Conservation (phyloP, 2,329 filamentous ascomycete species). For the Akanthomyces lecanii region DNA sequence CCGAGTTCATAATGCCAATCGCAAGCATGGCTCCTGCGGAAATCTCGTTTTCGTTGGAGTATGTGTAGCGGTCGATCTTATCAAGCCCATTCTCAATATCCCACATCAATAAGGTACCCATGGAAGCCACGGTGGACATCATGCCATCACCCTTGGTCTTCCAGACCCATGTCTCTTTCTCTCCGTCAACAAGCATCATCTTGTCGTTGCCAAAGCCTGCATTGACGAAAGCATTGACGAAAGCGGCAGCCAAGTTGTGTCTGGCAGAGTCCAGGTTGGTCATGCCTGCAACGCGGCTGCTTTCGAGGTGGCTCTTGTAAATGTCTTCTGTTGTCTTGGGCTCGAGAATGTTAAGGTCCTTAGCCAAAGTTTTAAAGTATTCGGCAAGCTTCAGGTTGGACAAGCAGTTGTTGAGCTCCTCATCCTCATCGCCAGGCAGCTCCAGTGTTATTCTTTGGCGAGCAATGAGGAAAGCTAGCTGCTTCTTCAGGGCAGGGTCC, state of each 20-base stretch:
- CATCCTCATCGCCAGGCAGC: slow-evolving; percentile 63
- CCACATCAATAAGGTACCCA: slow-evolving; percentile 89
- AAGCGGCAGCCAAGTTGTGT: slow-evolving; percentile 92
- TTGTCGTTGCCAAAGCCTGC: slow-evolving; percentile 94
- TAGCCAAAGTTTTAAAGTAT: slow-evolving; percentile 89
- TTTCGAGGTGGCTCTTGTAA: slow-evolving; percentile 98
- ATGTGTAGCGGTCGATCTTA: slow-evolving; percentile 92
- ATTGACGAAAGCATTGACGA: slow-evolving; percentile 96
- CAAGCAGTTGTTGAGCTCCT: slow-evolving; percentile 75
- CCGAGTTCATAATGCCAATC: slow-evolving; percentile 93
- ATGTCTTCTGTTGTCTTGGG: slow-evolving; percentile 98
- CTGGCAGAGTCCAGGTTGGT: slow-evolving; percentile 93
- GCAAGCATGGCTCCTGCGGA: slow-evolving; percentile 88
- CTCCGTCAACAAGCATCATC: slow-evolving; percentile 89
- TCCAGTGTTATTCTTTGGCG: slow-evolving; percentile 86
- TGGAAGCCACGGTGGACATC: slow-evolving; percentile 90
- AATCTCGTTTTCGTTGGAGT: slow-evolving; percentile 73
- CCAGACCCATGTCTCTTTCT: slow-evolving; percentile 95
- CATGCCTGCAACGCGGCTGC: slow-evolving; percentile 83
- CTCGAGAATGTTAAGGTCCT: slow-evolving; percentile 94
- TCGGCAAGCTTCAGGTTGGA: slow-evolving; percentile 85
- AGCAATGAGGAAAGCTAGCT: slow-evolving; percentile 88
- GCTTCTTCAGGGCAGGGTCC: slow-evolving; percentile 81
- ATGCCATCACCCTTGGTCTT: slow-evolving; percentile 98
- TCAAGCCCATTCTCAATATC: slow-evolving; percentile 89